These are phyloP conservation scores for Microsporum ferrugineum DNA, from an alignment of 2,329 filamentous ascomycete species.

Conservation along the genomic window DNA sequence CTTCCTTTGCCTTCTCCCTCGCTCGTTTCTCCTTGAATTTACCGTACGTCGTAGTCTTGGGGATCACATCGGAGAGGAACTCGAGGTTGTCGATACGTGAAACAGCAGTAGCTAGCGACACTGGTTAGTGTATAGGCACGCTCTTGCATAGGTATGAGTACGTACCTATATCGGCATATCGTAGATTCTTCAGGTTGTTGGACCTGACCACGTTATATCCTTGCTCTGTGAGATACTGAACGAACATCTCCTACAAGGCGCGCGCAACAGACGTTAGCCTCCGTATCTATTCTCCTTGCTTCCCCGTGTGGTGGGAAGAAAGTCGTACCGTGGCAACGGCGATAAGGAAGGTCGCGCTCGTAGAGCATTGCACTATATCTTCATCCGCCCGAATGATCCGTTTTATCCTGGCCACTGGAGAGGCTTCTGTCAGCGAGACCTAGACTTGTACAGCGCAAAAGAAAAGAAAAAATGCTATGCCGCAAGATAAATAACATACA, in stretches of 20 bases:
- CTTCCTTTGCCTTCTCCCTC: slow-evolving; percentile 25
- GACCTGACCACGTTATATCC: slow-evolving; percentile 79
- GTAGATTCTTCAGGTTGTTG: slow-evolving; percentile 91
- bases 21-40: slow-evolving; percentile 54
- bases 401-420: slow-evolving; percentile 78
- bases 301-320: not conserved
- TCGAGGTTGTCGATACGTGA: slow-evolving; percentile 85
- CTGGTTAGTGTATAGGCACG: not conserved
- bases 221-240: slow-evolving; percentile 79
- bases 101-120: slow-evolving; percentile 60
- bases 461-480: not conserved
- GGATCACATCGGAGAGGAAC: slow-evolving; percentile 83
- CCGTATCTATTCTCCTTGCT: not conserved
- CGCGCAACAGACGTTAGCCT: not conserved
- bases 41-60: slow-evolving; percentile 71
- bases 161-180: slow-evolving; percentile 85
- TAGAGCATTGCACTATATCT: slow-evolving; percentile 75
- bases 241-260: slow-evolving; percentile 67
- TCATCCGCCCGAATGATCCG: slow-evolving; percentile 86
- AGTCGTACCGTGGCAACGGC: slow-evolving; percentile 66
- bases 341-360: slow-evolving; percentile 88
- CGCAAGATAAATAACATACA: slow-evolving; percentile 45
- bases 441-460: not conserved
- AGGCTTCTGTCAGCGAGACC: not conserved
- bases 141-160: not conserved